phyloP scores from a whole-genome alignment of 495 filamentous ascomycete genomes.

The Chaetomidium leptoderma region DNA sequence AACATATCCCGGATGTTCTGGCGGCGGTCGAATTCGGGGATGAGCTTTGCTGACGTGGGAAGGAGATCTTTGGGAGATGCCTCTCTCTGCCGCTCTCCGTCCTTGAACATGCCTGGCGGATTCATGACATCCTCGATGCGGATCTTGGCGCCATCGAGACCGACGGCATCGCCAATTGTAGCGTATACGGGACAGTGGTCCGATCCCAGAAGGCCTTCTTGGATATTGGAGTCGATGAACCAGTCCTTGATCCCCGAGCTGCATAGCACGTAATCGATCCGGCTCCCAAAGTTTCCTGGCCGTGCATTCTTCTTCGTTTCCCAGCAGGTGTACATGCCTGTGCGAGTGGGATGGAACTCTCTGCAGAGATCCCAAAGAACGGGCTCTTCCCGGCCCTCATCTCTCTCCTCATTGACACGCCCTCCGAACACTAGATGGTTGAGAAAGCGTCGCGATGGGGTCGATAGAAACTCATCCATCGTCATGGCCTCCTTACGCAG shows the following conservation, averaged over 20 bases:
- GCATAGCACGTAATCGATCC: conserved; percentile 92
- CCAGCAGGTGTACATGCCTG: conserved; percentile 90
- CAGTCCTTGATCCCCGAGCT: conserved; percentile 75
- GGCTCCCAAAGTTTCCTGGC: conserved; percentile 83
- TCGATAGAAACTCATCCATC: conserved; percentile 55
- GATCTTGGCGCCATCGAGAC: conserved; percentile 41
- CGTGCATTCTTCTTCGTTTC: conserved; percentile 60
- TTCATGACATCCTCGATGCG: conserved; percentile 75
- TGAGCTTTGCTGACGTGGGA: conserved; percentile 72
- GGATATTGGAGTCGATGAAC: conserved; percentile 86
- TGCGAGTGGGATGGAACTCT: conserved; percentile 69
- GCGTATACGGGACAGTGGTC: conserved; percentile 89
- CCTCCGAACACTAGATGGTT: conserved; percentile 78
- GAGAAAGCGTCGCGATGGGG: conserved; percentile 72
- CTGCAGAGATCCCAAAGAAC: conserved; percentile 84
- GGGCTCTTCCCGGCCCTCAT: conserved; percentile 67
- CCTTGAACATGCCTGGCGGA: conserved; percentile 65
- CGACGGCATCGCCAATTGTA: conserved; percentile 45
- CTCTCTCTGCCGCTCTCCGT: conserved; percentile 63
- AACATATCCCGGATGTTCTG: conserved; percentile 94
- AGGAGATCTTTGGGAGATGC: conserved; percentile 63
- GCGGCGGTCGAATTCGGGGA: conserved; percentile 82
- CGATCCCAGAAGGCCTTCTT: conserved; percentile 91
- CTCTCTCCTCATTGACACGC: conserved; percentile 62
- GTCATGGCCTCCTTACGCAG: conserved; percentile 59